A percentile compares a stretch with the other conserved stretches of the same genome.
Evolutionary conservation across 352 stramenopile genomes (phyloP).

Genomic region (Bremia lactucae): DNA sequence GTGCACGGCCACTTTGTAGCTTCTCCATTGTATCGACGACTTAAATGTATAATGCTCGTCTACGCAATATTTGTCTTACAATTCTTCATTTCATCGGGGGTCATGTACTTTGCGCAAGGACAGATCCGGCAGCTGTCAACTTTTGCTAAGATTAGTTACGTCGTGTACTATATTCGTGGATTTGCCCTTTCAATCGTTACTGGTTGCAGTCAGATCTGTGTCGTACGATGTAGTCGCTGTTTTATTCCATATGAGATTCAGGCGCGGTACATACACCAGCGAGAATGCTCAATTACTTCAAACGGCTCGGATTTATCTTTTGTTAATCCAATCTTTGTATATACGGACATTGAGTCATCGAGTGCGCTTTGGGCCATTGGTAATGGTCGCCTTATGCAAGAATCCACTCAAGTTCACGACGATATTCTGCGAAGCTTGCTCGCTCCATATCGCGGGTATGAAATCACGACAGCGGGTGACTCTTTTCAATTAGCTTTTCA

Average conservation of each 20-base stretch:
- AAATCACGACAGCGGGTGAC: constrained; percentile 56
- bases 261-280: constrained; percentile 17
- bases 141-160: constrained; percentile 23
- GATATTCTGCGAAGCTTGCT: constrained; percentile 22
- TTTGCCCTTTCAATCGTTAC: constrained; percentile 31
- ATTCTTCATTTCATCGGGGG: constrained; percentile 35
- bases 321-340: constrained; percentile 37
- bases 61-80: constrained; percentile 43
- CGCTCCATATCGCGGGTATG: constrained; percentile 38
- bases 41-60: constrained; percentile 39
- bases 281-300: constrained; percentile 2
- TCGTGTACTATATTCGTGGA: constrained; percentile 32
- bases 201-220: constrained; percentile 32
- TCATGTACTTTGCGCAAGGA: constrained; percentile 20
- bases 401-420: constrained; percentile 28
- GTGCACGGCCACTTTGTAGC: constrained; percentile 32
- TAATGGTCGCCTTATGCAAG: constrained; percentile 27
- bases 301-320: constrained; percentile 4
- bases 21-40: constrained; percentile 33
- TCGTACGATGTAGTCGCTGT: constrained; percentile 19
- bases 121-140: constrained; percentile 5
- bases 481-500: constrained; percentile 57
- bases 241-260: constrained; percentile 30
- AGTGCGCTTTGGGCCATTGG: constrained; percentile 30
- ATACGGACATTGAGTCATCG: constrained; percentile 50